Evolutionary conservation across 2,329 filamentous ascomycete species (phyloP), one percentile per base, ranked within the genome.

Genomic region (Trichoderma hamatum): DNA sequence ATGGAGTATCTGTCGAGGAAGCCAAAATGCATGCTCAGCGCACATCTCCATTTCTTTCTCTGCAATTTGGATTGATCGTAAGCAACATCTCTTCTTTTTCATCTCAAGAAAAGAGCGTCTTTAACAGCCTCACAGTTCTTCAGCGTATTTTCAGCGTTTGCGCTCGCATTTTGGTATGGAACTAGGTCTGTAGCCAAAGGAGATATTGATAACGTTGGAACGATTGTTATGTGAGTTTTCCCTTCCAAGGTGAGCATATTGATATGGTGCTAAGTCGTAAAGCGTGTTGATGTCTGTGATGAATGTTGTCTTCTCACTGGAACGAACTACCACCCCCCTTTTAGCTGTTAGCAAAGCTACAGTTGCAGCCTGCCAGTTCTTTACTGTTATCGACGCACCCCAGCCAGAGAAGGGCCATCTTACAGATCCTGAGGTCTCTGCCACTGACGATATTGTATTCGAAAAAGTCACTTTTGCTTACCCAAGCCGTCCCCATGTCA

Each of bases 391-490:
- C 61, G 84, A 85, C 67, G 83, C 84, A 1, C 83, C 83, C 0
- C 74, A 75, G 19, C 81, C 80, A 1, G 70, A 73, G 1, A 77
- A 76, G 28, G 80, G 81, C 2, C 75, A 77, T 9, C 70, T 82
- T 32, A 79, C 75, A 62, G 77, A 76, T 2, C 78, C 80, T 2
- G 78, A 82, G 2, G 78, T 82, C 1, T 77, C 79, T 7, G 77
- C 81, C 7, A 77, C 73, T 5, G 73, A 82, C 3, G 79, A 82
- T 60, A 81, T 82, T 56, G 72, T 79, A 5, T 86, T 94, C 51
- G 80, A 87, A 13, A 82, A 88, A 52, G 86, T 94, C 13, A 86
- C 84, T n/a, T 94, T 94, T 74, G 86, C 90, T 2, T 94, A 94
- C 73, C 92, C 92, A 0, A 88, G 82, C 60, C 83, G 90, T 14